Percentiles rank a stretch among this genome's conserved stretches.
These are phyloP conservation scores for Kwoniella bestiolae DNA, from an alignment of 768 basidiomycete species.

Conservation along the genomic window DNA sequence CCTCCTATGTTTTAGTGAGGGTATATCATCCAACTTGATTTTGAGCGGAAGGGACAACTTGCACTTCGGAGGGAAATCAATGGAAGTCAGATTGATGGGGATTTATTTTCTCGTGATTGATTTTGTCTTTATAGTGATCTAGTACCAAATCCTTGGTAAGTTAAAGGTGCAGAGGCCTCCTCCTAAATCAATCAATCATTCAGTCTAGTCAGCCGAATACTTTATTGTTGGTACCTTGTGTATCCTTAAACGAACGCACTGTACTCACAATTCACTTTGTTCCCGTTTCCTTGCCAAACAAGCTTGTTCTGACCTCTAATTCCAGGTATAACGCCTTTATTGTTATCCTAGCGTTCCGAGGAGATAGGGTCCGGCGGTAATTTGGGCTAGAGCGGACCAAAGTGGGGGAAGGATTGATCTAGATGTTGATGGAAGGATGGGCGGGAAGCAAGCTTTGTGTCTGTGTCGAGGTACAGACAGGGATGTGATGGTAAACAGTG, in stretches of 20 bases:
- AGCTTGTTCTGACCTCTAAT: not conserved
- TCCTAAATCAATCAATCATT: too few species aligned
- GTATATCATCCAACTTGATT: not conserved
- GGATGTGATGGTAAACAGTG: constrained; percentile 3
- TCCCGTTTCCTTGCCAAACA: not conserved
- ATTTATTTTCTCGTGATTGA: not conserved
- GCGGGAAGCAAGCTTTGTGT: not conserved
- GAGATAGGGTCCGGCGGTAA: not conserved
- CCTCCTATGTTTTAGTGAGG: not conserved
- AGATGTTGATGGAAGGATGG: constrained; percentile 8
- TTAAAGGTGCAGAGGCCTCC: not conserved
- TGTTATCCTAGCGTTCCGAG: constrained; percentile 1
- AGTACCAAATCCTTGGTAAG: not conserved
- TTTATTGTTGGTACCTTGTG: not conserved
- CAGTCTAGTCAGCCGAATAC: not conserved
- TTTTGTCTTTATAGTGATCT: not conserved
- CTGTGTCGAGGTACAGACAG: constrained; percentile 2
- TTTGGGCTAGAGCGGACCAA: not conserved
- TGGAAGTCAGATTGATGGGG: not conserved
- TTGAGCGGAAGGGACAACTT: not conserved
- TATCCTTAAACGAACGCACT: too few species aligned
- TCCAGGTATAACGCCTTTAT: not conserved
- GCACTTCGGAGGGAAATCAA: not conserved
- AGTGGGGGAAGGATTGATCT: not conserved
- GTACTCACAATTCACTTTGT: not conserved